Base-by-base conservation (phyloP, 768 basidiomycete genomes). In the Suillus ampliporus region DNA sequence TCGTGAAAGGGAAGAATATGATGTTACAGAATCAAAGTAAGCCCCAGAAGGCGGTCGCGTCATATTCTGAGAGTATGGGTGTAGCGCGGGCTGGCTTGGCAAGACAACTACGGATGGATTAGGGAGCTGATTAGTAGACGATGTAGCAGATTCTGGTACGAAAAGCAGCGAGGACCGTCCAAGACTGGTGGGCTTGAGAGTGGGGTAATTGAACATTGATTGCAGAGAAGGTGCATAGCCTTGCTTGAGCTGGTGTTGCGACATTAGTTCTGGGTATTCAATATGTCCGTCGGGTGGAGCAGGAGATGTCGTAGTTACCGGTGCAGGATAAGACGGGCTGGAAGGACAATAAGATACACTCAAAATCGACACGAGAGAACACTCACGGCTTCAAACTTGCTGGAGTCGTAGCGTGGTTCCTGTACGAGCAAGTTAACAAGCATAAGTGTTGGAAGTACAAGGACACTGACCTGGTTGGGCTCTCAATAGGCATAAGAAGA, bases 201-300 rank as follows among this genome's bases (percentile, higher is more conserved):
- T 69, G 62, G 66, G 70, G 77, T 70, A 74, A 70, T 71, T 63
- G 72, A 91, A 92, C 89, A 91, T 92, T 26, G 90, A 91, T 60
- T 84, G 84, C n/a, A 88, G 73, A 6, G 90, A 92, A 1, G 91
- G 91, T 28, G 82, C 83, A 69, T 94, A 94, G 43, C 92, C 92
- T 69, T 94, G 92, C 57, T 77, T 82, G 61, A 86, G 83, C 73
- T 94, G 92, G 62, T 94, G 92, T 61, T 84, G 84, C 1, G 88
- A 87, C 92, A 94, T 94, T 38, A 93, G 83, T 17, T 84, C 79
- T 1, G 91, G 90, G 68, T 90, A 91, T 38, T 81, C 81, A 59
- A 89, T 76, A 21, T 78, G 70, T 17, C 78, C 76, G 19, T 80
- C 76, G 40, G 82, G 79, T 6, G 81, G 79, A 17, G 87, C 84